Percentiles rank a stretch among this genome's conserved stretches.
Evolutionary conservation across 140 eudicot species (phyloP).

Genomic region (Oenanthe javanica): DNA sequence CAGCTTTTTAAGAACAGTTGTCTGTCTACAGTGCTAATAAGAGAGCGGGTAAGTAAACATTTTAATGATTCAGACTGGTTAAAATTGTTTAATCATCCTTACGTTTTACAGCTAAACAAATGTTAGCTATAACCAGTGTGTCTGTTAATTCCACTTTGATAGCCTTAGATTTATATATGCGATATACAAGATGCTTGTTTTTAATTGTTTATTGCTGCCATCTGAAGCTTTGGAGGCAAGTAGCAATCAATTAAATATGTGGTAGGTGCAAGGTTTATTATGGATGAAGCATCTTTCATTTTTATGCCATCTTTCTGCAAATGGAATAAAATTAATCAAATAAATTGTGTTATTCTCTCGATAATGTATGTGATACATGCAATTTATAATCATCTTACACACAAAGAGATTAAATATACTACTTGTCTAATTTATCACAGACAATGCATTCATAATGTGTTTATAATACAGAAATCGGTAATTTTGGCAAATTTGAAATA

Average conservation of each 20-base stretch:
- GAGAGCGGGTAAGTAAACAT: slow-evolving; percentile 21
- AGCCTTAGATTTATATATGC: neutral
- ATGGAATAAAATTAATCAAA: neutral
- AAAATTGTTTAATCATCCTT: neutral
- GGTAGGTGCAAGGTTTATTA: neutral
- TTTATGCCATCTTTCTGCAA: neutral
- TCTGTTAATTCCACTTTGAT: neutral
- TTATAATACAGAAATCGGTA: neutral
- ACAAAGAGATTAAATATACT: neutral
- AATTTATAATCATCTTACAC: neutral
- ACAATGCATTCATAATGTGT: neutral
- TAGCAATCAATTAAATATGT: neutral
- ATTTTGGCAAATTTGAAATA: neutral
- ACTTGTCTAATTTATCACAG: neutral
- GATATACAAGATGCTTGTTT: neutral
- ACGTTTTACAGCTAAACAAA: neutral
- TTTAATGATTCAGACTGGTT: slow-evolving; percentile 14
- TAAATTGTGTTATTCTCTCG: neutral
- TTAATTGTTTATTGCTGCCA: neutral
- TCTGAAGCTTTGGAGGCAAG: neutral
- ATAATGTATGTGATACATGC: neutral
- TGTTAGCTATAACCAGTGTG: neutral
- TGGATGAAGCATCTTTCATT: neutral
- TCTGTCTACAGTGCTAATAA: slow-evolving; percentile 13
- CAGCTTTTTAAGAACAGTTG: slow-evolving; percentile 28